phyloP scores from a whole-genome alignment of 257 asterid species.

The Solanum virginianum region DNA sequence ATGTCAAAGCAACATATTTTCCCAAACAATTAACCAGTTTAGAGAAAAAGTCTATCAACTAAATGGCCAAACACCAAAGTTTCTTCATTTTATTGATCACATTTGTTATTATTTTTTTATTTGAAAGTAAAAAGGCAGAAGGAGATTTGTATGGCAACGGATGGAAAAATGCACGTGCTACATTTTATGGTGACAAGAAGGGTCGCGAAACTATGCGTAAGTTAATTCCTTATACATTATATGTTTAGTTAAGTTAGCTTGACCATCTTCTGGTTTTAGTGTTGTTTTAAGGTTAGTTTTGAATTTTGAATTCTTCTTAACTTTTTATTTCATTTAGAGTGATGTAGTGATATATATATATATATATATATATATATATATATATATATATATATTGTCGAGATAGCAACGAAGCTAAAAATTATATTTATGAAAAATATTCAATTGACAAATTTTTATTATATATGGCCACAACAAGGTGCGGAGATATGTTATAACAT shows the following conservation, averaged over 20 bases:
- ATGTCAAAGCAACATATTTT: neutral
- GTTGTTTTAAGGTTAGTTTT: too few relatives aligned
- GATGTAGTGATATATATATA: too few relatives aligned
- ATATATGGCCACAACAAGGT: neutral
- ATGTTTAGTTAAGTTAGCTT: too few relatives aligned
- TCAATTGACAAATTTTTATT: neutral
- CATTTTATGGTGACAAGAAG: neutral
- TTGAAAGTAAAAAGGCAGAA: neutral
- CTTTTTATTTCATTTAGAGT: too few relatives aligned
- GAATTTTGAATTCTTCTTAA: too few relatives aligned
- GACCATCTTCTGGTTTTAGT: too few relatives aligned
- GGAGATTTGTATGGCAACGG: neutral
- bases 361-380: too few relatives aligned
- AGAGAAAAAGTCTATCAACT: too few relatives aligned
- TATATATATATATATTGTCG: neutral
- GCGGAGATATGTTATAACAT: neutral
- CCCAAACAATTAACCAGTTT: neutral
- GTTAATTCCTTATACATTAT: neutral
- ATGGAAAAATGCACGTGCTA: neutral
- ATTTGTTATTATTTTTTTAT: neutral
- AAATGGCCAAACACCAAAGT: neutral
- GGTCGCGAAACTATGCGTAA: neutral
- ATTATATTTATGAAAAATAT: neutral
- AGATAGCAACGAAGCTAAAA: neutral
- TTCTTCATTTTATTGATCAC: neutral